Evolutionary conservation across 202 grass and related monocot genomes (phyloP), one percentile per base, ranked within the genome.

Genomic region (Sporobolus alterniflorus): DNA sequence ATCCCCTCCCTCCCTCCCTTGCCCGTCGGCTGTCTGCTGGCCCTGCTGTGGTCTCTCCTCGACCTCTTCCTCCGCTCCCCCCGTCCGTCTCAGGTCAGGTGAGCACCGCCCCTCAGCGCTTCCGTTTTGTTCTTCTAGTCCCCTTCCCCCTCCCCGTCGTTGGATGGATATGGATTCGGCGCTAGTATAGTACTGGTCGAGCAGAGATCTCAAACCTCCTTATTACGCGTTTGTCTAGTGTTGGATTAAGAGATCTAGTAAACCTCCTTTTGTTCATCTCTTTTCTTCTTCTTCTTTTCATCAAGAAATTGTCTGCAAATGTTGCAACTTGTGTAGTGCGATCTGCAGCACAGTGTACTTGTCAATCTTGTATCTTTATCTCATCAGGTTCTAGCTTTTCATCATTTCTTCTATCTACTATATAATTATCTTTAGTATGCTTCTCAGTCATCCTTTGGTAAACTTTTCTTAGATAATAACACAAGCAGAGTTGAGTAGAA

Each of bases 271-370:
- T n/a, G n/a, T n/a, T n/a, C n/a, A n/a, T n/a, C n/a, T n/a, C n/a
- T n/a, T 39, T 39, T 39, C 36, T 39, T 39, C 36, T 39, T 39
- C 36, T n/a, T n/a, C n/a, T n/a, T n/a, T n/a, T n/a, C n/a, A n/a
- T n/a, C n/a, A n/a, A n/a, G 22, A n/a, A 63, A 24, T 31, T 77
- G 49, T 61, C 17, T 70, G 65, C 74, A 71, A 62, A 50, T 20
- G 1, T 7, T 85, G 83, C 83, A 71, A 85, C 42, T 71, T 78
- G 83, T 70, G 36, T 63, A 50, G 82, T 85, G 82, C 82, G 82
- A 85, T 85, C 82, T 85, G 74, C 82, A 49, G 18, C 60, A 36
- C 26, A 11, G 39, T 69, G 49, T 56, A 16, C 24, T 69, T 55
- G 64, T 8, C 64, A 0, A 43, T 80, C 64, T 56, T 80, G 67